A percentile compares a stretch with the other conserved stretches of the same genome.
Evolutionary conservation across 1,284 basidiomycete genomes (phyloP).

Genomic region (Sphaerobolus stellatus): DNA sequence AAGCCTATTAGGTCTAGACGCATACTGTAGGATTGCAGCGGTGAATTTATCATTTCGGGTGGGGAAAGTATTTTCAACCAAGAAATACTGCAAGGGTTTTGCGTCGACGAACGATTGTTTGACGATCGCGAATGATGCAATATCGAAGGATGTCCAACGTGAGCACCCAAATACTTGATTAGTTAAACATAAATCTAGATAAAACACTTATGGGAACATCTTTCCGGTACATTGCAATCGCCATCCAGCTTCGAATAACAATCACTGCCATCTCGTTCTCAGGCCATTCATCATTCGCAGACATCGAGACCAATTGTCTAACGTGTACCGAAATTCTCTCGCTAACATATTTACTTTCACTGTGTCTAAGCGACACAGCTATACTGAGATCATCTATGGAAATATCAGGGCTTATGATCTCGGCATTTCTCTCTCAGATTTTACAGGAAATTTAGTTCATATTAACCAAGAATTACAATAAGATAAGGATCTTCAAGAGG

Average conservation of each 20-base stretch:
- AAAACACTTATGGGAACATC: too few species aligned
- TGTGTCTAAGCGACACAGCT: conserved; percentile 21
- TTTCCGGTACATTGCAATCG: too few species aligned
- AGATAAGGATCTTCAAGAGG: too few species aligned
- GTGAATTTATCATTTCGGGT: not conserved
- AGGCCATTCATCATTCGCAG: conserved; percentile 37
- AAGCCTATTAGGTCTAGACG: too few species aligned
- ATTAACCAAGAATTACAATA: too few species aligned
- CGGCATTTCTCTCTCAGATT: not conserved
- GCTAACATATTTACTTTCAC: conserved; percentile 20
- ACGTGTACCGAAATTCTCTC: conserved; percentile 23
- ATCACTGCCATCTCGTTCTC: conserved; percentile 36
- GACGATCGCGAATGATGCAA: conserved; percentile 6
- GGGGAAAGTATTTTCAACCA: not conserved
- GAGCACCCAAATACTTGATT: too few species aligned
- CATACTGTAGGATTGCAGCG: too few species aligned
- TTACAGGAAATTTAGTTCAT: too few species aligned
- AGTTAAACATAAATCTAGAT: too few species aligned
- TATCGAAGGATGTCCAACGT: conserved; percentile 15
- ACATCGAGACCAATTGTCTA: too few species aligned
- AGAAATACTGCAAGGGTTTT: not conserved
- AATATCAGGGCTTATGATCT: conserved; percentile 18
- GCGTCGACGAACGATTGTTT: not conserved
- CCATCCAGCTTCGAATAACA: conserved; percentile 31
- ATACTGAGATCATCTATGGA: conserved; percentile 14